Conservation (phyloP, 2,329 filamentous ascomycete species). For the Colletotrichum lindemuthianum region DNA sequence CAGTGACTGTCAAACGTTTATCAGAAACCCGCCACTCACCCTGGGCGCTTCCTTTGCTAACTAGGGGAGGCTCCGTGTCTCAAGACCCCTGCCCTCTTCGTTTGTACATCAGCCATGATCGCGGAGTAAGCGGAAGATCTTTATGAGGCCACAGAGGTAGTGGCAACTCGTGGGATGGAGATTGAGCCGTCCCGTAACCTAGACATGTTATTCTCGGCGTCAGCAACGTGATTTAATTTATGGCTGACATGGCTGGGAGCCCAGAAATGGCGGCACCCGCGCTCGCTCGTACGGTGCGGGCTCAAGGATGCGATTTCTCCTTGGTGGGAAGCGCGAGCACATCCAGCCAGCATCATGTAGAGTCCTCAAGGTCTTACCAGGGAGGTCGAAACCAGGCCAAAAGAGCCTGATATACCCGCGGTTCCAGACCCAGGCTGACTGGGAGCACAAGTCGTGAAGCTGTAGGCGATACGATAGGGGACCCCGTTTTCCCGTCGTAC, state of each 20-base stretch:
- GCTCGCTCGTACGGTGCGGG: constrained; percentile 8
- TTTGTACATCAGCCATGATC: not conserved
- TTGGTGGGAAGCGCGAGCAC: constrained; percentile 10
- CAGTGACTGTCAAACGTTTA: constrained; percentile 1
- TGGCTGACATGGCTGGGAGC: constrained; percentile 7
- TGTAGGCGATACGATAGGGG: not conserved
- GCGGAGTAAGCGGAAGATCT: constrained; percentile 11
- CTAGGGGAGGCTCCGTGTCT: constrained; percentile 9
- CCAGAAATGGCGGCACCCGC: not conserved
- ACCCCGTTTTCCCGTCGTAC: no score
- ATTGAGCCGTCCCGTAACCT: not conserved
- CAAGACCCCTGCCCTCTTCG: constrained; percentile 3
- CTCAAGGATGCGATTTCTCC: constrained; percentile 7
- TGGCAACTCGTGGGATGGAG: not conserved
- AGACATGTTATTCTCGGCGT: constrained; percentile 7
- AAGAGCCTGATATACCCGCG: constrained; percentile 1
- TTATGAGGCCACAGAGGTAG: not conserved
- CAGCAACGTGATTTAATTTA: constrained; percentile 14
- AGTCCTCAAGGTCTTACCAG: constrained; percentile 20
- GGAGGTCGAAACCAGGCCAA: constrained; percentile 12
- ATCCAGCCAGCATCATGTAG: not conserved
- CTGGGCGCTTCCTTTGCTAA: not conserved
- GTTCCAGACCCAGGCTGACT: constrained; percentile 22
- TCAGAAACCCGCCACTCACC: constrained; percentile 32
- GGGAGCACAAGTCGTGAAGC: constrained; percentile 14